Evolutionary conservation across 2,329 filamentous ascomycete species (phyloP).

Genomic region (Colletotrichum chlorophyti): DNA sequence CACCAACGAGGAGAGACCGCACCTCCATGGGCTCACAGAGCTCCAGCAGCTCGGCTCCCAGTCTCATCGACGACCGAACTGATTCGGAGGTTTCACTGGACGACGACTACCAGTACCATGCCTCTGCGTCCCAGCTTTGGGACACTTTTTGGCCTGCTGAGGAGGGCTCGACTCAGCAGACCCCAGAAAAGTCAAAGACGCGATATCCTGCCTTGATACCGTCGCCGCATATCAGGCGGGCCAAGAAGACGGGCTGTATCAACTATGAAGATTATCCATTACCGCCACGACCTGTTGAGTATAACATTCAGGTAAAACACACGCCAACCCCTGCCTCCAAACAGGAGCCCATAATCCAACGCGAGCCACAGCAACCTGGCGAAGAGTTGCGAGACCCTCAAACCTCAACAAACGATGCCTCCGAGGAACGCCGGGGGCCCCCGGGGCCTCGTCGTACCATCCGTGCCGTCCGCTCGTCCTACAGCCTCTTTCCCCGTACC

Average conservation of each 20-base stretch:
- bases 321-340: constrained; percentile 1
- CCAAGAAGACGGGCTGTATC: constrained; percentile 28
- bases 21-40: constrained; percentile 46
- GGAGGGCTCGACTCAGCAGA: constrained; percentile 11
- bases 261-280: constrained; percentile 33
- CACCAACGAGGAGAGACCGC: constrained; percentile 37
- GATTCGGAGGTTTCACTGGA: constrained; percentile 59
- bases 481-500: constrained; percentile 29
- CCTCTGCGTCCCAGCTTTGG: constrained; percentile 54
- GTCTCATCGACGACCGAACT: constrained; percentile 56
- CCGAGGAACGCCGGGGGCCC: background rate
- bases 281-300: constrained; percentile 31
- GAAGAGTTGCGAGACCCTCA: background rate
- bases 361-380: constrained; percentile 21
- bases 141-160: constrained; percentile 54
- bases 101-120: constrained; percentile 57
- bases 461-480: constrained; percentile 28
- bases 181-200: constrained; percentile 21
- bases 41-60: constrained; percentile 54
- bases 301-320: constrained; percentile 24
- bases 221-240: constrained; percentile 28
- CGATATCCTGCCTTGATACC: constrained; percentile 30
- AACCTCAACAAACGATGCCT: constrained; percentile 18
- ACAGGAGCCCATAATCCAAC: constrained; percentile 11
- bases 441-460: constrained; percentile 30